phyloP scores from a whole-genome alignment of 768 basidiomycete species.

The Trametes cinnabarina region DNA sequence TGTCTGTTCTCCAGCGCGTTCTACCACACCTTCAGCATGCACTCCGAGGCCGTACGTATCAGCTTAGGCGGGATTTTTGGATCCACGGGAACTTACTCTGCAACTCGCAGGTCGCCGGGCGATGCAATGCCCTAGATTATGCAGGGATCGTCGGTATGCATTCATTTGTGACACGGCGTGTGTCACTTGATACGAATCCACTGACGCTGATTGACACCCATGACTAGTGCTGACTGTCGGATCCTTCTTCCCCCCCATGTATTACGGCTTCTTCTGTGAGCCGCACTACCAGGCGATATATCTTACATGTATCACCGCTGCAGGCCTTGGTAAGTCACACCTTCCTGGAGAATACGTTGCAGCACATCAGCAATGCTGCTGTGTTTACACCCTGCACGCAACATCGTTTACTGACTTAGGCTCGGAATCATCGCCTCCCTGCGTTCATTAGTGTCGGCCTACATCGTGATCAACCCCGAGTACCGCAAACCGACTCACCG shows the following conservation, averaged over 20 bases:
- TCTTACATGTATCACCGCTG: conserved; percentile 46
- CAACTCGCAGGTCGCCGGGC: conserved; percentile 48
- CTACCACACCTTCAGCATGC: conserved; percentile 72
- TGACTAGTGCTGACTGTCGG: conserved; percentile 63
- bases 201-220: not conserved
- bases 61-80: not conserved
- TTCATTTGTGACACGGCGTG: not conserved
- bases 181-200: not conserved
- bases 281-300: conserved; percentile 53
- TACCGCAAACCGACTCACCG: conserved; percentile 75
- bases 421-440: not conserved
- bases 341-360: not conserved
- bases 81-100: conserved; percentile 2
- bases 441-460: conserved; percentile 52
- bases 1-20: conserved; percentile 71
- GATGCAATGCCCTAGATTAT: conserved; percentile 71
- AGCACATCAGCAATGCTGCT: too few relatives aligned
- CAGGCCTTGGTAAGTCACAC: conserved; percentile 55
- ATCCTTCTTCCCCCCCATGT: conserved; percentile 73
- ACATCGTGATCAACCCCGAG: conserved; percentile 74
- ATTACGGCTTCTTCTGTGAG: conserved; percentile 77
- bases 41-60: conserved; percentile 60
- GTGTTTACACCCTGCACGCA: too few relatives aligned
- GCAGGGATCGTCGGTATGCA: conserved; percentile 69
- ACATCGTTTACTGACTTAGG: not conserved